These are phyloP conservation scores for Candida oleophila DNA, from an alignment of 805 yeast genomes.

Conservation along the genomic window DNA sequence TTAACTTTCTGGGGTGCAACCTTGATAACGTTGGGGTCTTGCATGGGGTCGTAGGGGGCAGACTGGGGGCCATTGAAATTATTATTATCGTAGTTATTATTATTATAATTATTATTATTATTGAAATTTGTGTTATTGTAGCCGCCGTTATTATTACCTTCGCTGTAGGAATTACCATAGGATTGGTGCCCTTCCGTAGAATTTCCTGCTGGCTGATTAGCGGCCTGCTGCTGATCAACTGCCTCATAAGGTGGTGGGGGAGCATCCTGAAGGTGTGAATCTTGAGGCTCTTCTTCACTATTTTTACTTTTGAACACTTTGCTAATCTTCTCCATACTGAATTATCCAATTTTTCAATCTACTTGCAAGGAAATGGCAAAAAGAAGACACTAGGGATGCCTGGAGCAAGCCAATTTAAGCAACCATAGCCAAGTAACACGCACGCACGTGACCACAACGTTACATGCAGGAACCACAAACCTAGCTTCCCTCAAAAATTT, in stretches of 20 bases:
- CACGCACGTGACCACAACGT: no score
- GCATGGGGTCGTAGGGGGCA: slow-evolving; percentile 18
- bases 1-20: slow-evolving; percentile 35
- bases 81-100: background rate
- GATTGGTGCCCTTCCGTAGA: background rate
- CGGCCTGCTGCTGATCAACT: background rate
- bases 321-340: background rate
- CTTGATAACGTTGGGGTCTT: slow-evolving; percentile 25
- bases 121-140: background rate
- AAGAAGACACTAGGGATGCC: no score
- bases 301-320: background rate
- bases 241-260: slow-evolving; percentile 14
- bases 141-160: background rate
- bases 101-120: background rate
- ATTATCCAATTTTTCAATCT: no score
- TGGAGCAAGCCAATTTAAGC: no score
- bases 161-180: background rate
- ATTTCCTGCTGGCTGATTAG: background rate
- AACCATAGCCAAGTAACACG: no score
- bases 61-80: background rate
- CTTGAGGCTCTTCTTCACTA: background rate
- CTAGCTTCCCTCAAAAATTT: no score
- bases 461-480: no score
- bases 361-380: no score
- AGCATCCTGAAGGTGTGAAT: slow-evolving; percentile 3